A percentile compares a stretch with the other conserved stretches of the same genome.
phyloP scores from a whole-genome alignment of 2,329 filamentous ascomycete species.

The Talaromyces albobiverticillius region DNA sequence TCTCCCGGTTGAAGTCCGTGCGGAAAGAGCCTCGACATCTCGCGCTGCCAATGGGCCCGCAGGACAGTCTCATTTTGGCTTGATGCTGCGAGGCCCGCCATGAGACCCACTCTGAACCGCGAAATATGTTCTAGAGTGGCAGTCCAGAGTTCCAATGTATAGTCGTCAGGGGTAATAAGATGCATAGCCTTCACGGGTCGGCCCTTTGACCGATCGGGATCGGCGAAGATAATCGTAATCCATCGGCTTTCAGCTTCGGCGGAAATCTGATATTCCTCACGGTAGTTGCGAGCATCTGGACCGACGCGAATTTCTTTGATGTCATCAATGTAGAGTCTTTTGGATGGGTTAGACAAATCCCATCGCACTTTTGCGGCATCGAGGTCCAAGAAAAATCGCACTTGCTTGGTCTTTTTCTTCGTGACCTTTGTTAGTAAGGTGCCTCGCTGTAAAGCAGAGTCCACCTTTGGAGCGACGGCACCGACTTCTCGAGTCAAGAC shows the following conservation, averaged over 20 bases:
- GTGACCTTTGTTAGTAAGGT: constrained; percentile 79
- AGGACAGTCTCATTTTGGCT: constrained; percentile 77
- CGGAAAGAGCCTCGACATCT: constrained; percentile 69
- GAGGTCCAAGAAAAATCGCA: constrained; percentile 75
- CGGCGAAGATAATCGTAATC: constrained; percentile 86
- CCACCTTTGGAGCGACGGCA: constrained; percentile 65
- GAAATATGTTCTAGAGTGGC: constrained; percentile 79
- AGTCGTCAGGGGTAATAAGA: constrained; percentile 72
- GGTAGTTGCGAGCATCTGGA: constrained; percentile 81
- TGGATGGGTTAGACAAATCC: constrained; percentile 74
- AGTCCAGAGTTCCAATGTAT: constrained; percentile 75
- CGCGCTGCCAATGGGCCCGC: constrained; percentile 77
- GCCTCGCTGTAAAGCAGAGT: constrained; percentile 72
- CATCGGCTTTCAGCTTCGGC: constrained; percentile 68
- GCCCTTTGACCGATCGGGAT: constrained; percentile 73
- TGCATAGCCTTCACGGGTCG: constrained; percentile 74
- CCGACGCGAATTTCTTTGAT: constrained; percentile 86
- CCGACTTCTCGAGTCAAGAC: constrained; percentile 31
- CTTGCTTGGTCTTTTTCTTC: constrained; percentile 71
- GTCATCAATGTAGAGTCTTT: constrained; percentile 90
- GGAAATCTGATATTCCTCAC: constrained; percentile 73
- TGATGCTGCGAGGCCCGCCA: constrained; percentile 78
- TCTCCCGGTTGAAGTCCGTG: constrained; percentile 44
- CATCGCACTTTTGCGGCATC: constrained; percentile 84
- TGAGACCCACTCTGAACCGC: constrained; percentile 81